A percentile compares a stretch with the other conserved stretches of the same genome.
Conservation (phyloP, 2,329 filamentous ascomycete genomes). For the Ophiostoma ulmi region DNA sequence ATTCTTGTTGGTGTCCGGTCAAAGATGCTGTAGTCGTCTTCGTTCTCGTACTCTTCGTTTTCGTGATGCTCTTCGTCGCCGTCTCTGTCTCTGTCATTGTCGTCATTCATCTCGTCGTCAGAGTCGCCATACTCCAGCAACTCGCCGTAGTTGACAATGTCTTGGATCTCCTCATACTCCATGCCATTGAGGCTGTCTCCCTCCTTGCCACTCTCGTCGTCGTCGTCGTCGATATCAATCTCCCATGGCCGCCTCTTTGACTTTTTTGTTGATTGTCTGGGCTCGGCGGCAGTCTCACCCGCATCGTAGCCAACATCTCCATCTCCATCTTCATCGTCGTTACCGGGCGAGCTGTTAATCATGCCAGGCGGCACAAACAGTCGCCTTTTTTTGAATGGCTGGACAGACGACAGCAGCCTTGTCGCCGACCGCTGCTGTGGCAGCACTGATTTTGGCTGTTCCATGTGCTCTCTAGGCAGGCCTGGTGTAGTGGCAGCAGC, state of each 20-base stretch:
- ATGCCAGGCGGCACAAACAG: slow-evolving; percentile 21
- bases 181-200: slow-evolving; percentile 5
- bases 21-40: slow-evolving; percentile 13
- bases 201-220: not conserved
- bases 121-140: slow-evolving; percentile 18
- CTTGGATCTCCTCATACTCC: slow-evolving; percentile 20
- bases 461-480: not conserved
- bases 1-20: slow-evolving; percentile 19
- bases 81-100: not conserved
- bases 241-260: not conserved
- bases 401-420: slow-evolving; percentile 11
- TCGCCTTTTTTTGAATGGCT: slow-evolving; percentile 24
- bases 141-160: slow-evolving; percentile 21
- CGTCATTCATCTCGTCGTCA: not conserved
- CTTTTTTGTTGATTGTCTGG: not conserved
- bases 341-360: slow-evolving; percentile 15
- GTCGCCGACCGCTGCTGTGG: slow-evolving; percentile 8
- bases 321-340: not conserved
- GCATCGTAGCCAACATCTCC: not conserved
- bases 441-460: not conserved
- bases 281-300: too few relatives aligned
- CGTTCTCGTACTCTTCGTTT: slow-evolving; percentile 11
- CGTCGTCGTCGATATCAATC: slow-evolving; percentile 10
- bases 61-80: not conserved
- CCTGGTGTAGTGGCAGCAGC: not conserved